phyloP scores from a whole-genome alignment of 192 early-diverging fungal genomes.

The Allomyces macrogynus region DNA sequence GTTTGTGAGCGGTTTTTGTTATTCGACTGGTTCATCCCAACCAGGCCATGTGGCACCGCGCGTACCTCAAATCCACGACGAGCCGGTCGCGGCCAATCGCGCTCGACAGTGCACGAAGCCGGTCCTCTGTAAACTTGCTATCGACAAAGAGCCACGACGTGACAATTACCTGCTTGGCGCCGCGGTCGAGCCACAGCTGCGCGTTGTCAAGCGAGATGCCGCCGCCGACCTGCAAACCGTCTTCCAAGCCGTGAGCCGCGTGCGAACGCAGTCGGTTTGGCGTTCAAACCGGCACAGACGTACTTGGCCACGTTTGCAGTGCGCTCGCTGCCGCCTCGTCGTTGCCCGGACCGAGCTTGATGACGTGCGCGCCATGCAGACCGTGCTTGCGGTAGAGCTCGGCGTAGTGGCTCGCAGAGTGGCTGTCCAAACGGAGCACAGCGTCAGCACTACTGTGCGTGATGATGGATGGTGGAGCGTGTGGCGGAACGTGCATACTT shows the following conservation, averaged over 20 bases:
- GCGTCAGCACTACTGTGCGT: no score
- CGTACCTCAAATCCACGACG: constrained; percentile 59
- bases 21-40: neutral
- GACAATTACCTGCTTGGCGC: constrained; percentile 73
- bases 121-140: constrained; percentile 39
- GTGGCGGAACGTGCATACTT: constrained; percentile 15
- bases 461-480: no score
- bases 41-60: neutral
- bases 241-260: constrained; percentile 2
- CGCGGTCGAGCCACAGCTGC: constrained; percentile 57
- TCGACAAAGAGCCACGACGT: constrained; percentile 86
- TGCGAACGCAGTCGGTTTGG: neutral
- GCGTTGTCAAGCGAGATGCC: constrained; percentile 81
- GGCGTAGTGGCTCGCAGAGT: constrained; percentile 64
- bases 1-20: neutral
- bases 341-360: constrained; percentile 79
- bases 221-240: constrained; percentile 78
- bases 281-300: neutral
- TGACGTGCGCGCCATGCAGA: constrained; percentile 76
- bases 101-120: constrained; percentile 32
- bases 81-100: constrained; percentile 45
- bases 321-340: constrained; percentile 66
- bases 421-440: constrained; percentile 14
- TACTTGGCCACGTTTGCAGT: constrained; percentile 63
- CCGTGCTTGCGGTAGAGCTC: constrained; percentile 47